Percentiles rank a stretch among this genome's conserved stretches.
Conservation (phyloP, 2,329 filamentous ascomycete genomes). For the Cordyceps pruinosa region DNA sequence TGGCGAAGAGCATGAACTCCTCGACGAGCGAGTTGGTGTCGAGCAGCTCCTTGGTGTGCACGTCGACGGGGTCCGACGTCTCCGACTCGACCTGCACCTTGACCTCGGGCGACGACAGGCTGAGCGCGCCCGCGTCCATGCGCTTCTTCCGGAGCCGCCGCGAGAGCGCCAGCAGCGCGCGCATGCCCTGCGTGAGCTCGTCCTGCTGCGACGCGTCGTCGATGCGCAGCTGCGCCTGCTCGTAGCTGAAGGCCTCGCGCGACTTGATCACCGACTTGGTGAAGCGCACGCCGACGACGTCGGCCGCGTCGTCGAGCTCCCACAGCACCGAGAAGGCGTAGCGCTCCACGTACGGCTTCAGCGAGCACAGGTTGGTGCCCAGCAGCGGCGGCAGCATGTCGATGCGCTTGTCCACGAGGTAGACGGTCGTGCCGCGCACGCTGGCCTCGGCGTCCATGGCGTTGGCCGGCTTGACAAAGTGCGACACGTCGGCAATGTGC, state of each 20-base stretch:
- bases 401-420: conserved; percentile 96
- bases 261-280: conserved; percentile 98
- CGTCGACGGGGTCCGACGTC: conserved; percentile 90
- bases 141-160: conserved; percentile 92
- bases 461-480: conserved; percentile 95
- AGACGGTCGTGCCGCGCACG: conserved; percentile 90
- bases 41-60: conserved; percentile 89
- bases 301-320: conserved; percentile 80
- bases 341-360: conserved; percentile 96
- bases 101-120: conserved; percentile 95
- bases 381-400: conserved; percentile 98
- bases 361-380: conserved; percentile 89
- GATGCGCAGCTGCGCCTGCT: conserved; percentile 88
- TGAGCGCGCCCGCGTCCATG: conserved; percentile 91
- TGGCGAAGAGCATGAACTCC: conserved; percentile 98
- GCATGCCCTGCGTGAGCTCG: conserved; percentile 83
- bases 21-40: conserved; percentile 97
- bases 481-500: conserved; percentile 97
- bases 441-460: conserved; percentile 96
- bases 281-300: conserved; percentile 79
- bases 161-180: conserved; percentile 77
- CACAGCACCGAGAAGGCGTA: conserved; percentile 80
- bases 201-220: conserved; percentile 84
- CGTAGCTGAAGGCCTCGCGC: conserved; percentile 94
- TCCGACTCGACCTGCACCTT: conserved; percentile 93